Conservation (phyloP, 257 asterid genomes). For the Solanum pinnatisectum region DNA sequence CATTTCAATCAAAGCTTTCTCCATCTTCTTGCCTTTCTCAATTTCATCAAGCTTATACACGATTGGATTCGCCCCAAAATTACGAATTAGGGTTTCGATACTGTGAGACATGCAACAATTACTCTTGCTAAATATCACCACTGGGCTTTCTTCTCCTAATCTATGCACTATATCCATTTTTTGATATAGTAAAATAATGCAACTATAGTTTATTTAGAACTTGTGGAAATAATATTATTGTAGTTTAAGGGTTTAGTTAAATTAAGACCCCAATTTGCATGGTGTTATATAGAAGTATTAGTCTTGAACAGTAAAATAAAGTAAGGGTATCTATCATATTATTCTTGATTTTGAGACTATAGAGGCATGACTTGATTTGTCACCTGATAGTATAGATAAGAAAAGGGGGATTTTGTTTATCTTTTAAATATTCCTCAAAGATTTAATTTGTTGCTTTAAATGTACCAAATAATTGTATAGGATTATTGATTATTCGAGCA, state of each 20-base stretch:
- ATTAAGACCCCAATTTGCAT: neutral
- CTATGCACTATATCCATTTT: conserved; percentile 13
- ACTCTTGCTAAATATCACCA: conserved; percentile 32
- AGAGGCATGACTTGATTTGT: neutral
- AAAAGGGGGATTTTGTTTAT: neutral
- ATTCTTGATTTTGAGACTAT: neutral
- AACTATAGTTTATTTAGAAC: neutral
- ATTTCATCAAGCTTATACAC: conserved; percentile 25
- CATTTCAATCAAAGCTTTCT: conserved; percentile 6
- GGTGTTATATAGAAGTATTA: neutral
- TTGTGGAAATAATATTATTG: neutral
- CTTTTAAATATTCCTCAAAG: conserved; percentile 1
- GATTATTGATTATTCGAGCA: neutral
- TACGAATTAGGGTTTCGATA: conserved; percentile 13
- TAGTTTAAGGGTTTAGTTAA: neutral
- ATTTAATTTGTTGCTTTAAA: neutral
- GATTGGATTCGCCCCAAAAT: conserved; percentile 22
- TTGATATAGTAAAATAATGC: neutral
- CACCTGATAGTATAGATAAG: neutral
- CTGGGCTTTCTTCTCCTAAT: conserved; percentile 16
- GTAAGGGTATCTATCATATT: neutral
- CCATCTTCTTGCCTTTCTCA: conserved; percentile 17
- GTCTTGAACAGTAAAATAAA: neutral
- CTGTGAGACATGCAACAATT: conserved; percentile 21
- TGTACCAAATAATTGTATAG: neutral